phyloP scores from a whole-genome alignment of 2,329 filamentous ascomycete species.

The Chrysosporium queenslandicum region DNA sequence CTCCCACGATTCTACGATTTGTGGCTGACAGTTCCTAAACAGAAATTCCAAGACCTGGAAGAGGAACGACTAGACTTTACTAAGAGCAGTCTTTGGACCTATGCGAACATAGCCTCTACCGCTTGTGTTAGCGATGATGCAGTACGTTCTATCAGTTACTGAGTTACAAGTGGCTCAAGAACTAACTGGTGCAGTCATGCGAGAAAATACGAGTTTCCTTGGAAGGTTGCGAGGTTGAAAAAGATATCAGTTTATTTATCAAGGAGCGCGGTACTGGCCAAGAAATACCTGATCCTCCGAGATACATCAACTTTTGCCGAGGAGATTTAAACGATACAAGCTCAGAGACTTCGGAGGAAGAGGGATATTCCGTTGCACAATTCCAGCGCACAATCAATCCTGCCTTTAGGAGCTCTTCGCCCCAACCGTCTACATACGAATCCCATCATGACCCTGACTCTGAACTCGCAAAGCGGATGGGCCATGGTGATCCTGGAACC shows the following conservation, averaged over 20 bases:
- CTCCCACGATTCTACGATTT: conserved; percentile 13
- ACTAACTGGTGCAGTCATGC: conserved; percentile 50
- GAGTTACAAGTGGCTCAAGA: not conserved
- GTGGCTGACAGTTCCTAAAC: not conserved
- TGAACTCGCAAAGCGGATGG: conserved; percentile 58
- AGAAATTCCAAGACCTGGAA: conserved; percentile 98
- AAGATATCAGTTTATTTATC: conserved; percentile 85
- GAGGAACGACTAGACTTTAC: conserved; percentile 95
- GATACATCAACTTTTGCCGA: conserved; percentile 97
- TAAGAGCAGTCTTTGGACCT: conserved; percentile 95
- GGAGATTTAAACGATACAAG: conserved; percentile 70
- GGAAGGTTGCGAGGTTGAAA: conserved; percentile 93
- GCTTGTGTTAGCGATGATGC: conserved; percentile 96
- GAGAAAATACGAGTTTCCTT: conserved; percentile 91
- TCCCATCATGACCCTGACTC: conserved; percentile 83
- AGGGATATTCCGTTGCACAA: conserved; percentile 86
- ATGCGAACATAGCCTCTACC: conserved; percentile 92
- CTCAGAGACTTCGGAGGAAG: conserved; percentile 80
- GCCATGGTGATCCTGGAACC: conserved; percentile 44
- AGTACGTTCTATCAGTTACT: conserved; percentile 30
- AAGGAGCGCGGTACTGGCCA: conserved; percentile 81
- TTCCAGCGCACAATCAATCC: conserved; percentile 94
- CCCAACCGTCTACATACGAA: conserved; percentile 84
- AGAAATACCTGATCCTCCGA: conserved; percentile 92
- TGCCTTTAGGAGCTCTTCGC: conserved; percentile 88